These are phyloP conservation scores for Trichoderma gracile DNA, from an alignment of 2,329 filamentous ascomycete species.

Conservation along the genomic window DNA sequence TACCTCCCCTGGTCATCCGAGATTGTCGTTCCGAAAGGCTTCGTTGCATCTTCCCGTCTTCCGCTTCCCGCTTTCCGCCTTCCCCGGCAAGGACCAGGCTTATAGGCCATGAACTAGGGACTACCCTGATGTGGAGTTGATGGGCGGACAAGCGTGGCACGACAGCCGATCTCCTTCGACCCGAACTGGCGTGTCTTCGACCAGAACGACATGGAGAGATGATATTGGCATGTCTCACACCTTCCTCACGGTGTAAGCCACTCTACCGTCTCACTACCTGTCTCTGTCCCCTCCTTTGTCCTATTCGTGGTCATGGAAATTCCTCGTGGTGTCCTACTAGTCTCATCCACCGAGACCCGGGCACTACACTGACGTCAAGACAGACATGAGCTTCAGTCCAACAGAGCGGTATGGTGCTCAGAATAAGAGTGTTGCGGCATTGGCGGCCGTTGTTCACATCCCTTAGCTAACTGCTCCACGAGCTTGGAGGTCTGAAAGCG, in stretches of 20 bases:
- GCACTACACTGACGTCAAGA: background rate
- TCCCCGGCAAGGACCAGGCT: constrained; percentile 20
- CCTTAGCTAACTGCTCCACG: background rate
- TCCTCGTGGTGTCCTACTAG: constrained; percentile 7
- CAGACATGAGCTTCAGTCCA: background rate
- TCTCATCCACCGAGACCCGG: constrained; percentile 3
- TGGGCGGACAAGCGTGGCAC: constrained; percentile 16
- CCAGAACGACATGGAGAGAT: background rate
- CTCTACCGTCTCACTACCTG: background rate
- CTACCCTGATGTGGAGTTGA: constrained; percentile 10
- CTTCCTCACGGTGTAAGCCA: background rate
- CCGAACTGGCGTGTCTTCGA: background rate
- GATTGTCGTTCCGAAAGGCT: constrained; percentile 4
- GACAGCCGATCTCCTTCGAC: constrained; percentile 10
- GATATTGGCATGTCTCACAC: constrained; percentile 4
- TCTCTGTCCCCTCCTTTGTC: background rate
- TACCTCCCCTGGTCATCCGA: constrained; percentile 5
- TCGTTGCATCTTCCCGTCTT: constrained; percentile 24
- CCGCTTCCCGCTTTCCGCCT: constrained; percentile 24
- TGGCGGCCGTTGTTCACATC: background rate
- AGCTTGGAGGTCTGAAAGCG: background rate
- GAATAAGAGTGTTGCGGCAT: background rate
- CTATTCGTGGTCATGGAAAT: background rate
- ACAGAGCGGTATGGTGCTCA: background rate
- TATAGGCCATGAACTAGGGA: constrained; percentile 12